Conservation (phyloP, 2,329 filamentous ascomycete genomes). For the Sclerotinia trifoliorum region DNA sequence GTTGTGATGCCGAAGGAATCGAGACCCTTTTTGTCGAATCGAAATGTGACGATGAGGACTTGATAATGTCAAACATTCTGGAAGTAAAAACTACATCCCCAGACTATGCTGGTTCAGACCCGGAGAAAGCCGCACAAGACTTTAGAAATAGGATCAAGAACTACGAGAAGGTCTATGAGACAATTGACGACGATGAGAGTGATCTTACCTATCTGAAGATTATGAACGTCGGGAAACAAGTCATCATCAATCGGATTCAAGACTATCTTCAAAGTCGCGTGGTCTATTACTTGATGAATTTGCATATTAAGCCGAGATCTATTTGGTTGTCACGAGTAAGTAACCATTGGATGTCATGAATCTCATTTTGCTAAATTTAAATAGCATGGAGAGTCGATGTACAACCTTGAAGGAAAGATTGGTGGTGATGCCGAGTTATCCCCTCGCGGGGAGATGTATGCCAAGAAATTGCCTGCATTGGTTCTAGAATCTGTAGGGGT, state of each 20-base stretch:
- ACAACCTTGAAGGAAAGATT: constrained; percentile 86
- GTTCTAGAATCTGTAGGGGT: constrained; percentile 85
- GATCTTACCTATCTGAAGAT: constrained; percentile 95
- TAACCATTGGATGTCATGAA: constrained; percentile 29
- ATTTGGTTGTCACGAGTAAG: constrained; percentile 92
- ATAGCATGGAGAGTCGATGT: constrained; percentile 91
- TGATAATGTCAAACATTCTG: constrained; percentile 97
- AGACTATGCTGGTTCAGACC: constrained; percentile 92
- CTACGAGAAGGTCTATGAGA: constrained; percentile 96
- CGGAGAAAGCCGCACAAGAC: constrained; percentile 83
- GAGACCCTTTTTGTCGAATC: constrained; percentile 96
- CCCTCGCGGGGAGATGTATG: constrained; percentile 82
- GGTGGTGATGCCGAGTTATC: constrained; percentile 90
- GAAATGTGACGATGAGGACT: constrained; percentile 90
- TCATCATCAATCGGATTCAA: constrained; percentile 96
- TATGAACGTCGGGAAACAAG: constrained; percentile 91
- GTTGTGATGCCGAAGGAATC: constrained; percentile 71
- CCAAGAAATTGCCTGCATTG: constrained; percentile 77
- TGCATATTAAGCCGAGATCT: constrained; percentile 93
- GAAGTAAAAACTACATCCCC: constrained; percentile 97
- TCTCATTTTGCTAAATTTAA: constrained; percentile 26
- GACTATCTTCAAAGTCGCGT: constrained; percentile 96
- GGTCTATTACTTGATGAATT: constrained; percentile 97
- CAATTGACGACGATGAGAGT: constrained; percentile 84
- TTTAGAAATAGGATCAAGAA: constrained; percentile 94